Evolutionary conservation across 192 early-diverging fungal genomes (phyloP), one percentile per base, ranked within the genome.

Genomic region (Jimgerdemannia flammicorona): DNA sequence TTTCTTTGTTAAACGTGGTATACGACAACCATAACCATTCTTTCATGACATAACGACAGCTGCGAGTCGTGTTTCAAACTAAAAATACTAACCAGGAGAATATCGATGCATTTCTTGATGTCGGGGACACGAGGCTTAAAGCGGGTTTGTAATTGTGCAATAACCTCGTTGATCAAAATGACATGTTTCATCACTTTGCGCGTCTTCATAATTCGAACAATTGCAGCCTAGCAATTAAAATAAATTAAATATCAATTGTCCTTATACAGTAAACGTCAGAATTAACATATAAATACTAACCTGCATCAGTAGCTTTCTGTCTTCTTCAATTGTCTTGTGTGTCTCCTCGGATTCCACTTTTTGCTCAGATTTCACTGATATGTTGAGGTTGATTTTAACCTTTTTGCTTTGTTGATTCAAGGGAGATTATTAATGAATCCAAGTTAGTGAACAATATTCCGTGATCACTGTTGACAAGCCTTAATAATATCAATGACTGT

Each of bases 201-300:
- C 3, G 97, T 94, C 87, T 99, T 99, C 98, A 99, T 99, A 76
- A 99, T 96, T 19, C 98, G 94, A 59, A 99, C 98, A 87, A 99
- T 97, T 1, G 98, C 97, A 4, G 97, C 97, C 91, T 83, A 49
- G 11, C 67, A 72, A 74, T 11, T 4, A 1, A n/a, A 19, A 69
- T 20, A 44, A 20, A 41, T n/a, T 59, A 79, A 78, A 17, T 8
- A 72, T 2, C 39, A 68, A 70, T 71, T 54, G 19, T 18, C 41
- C 19, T 72, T 9, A 17, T n/a, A 18, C 43, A 18, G 67, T 17
- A 41, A 18, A 4, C 18, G 20, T 2, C 67, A 6, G n/a, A 49
- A 3, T 40, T 41, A 59, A 39, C 29, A 40, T 74, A 17, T 3
- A 29, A 40, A 71, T 40, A 66, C 80, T 18, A 77, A 93, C 93